phyloP scores from a whole-genome alignment of 2,329 filamentous ascomycete genomes.

The Talaromyces sp. region DNA sequence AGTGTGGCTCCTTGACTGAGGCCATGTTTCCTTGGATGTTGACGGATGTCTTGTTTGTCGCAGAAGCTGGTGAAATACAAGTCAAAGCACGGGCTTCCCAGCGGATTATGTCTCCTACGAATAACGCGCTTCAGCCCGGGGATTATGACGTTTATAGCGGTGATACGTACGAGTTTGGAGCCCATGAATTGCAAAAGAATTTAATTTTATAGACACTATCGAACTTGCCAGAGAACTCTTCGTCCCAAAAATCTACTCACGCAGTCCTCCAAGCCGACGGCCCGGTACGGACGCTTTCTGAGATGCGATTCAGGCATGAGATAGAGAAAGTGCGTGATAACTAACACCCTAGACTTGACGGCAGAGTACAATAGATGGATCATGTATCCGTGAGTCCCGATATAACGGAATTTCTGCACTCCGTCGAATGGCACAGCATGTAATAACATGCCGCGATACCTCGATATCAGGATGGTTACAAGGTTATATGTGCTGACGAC shows the following conservation, averaged over 20 bases:
- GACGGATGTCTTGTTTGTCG: neutral
- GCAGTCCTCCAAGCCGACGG: neutral
- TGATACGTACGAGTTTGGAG: neutral
- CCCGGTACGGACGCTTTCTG: neutral
- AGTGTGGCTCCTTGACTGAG: neutral
- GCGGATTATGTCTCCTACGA: neutral
- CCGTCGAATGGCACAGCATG: neutral
- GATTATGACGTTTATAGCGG: neutral
- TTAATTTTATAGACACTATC: neutral
- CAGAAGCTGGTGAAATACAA: neutral
- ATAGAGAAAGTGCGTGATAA: neutral
- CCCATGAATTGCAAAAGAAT: neutral
- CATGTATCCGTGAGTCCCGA: neutral
- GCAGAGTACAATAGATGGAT: neutral
- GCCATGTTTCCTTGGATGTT: neutral
- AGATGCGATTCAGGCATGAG: neutral
- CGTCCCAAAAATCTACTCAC: neutral
- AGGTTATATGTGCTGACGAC: neutral
- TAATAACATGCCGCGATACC: neutral
- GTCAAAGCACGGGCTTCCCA: neutral
- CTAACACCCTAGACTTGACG: neutral
- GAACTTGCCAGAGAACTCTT: neutral
- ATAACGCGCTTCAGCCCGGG: neutral
- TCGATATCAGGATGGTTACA: slow-evolving; percentile 4
- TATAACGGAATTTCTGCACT: neutral